Evolutionary conservation across 495 filamentous ascomycete genomes (phyloP), one percentile per base, ranked within the genome.

Genomic region (Wilcoxina mikolae): DNA sequence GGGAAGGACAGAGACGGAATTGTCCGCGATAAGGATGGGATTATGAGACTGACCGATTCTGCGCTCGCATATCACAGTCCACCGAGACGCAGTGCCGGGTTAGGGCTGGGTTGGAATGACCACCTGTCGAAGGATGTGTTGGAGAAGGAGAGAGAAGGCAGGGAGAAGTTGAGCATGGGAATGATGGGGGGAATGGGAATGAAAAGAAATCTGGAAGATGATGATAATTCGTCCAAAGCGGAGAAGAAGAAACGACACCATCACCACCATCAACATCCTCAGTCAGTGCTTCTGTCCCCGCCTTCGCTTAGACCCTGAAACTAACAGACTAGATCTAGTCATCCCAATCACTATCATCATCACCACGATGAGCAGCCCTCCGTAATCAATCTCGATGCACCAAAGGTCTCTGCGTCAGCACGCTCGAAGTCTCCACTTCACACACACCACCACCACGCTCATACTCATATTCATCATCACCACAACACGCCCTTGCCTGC

Each of bases 311-410:
- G 42, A 9, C 42, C 12, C 18, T 45, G 22, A 17, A 23, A 29
- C 51, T 60, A 20, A 58, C 54, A 54, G 45, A 54, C 60, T 47
- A 51, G 66, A 80, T 78, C 67, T 9, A n/a, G n/a, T n/a, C 46
- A 50, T 18, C 46, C 27, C 24, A 80, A 86, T 58, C 78, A 80
- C 52, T 77, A 80, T 59, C 86, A 89, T 56, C 84, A 90, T 65
- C 84, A 84, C 61, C 80, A 80, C 43, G 79, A 84, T 57, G 83
- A 84, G 59, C 73, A 73, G 41, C 72, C 77, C 50, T 81, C 85
- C n/a, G n/a, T n/a, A n/a, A 80, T 83, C 69, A 69, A 59, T 68
- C 58, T 58, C 72, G 66, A 64, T 65, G 70, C 35, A 60, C 71
- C 27, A 70, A 73, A 43, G 65, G 67, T 49, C 56, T 73, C 44